Evolutionary conservation across 2,329 filamentous ascomycete genomes (phyloP), one percentile per base, ranked within the genome.

Genomic region (Gaeumannomyces tritici): DNA sequence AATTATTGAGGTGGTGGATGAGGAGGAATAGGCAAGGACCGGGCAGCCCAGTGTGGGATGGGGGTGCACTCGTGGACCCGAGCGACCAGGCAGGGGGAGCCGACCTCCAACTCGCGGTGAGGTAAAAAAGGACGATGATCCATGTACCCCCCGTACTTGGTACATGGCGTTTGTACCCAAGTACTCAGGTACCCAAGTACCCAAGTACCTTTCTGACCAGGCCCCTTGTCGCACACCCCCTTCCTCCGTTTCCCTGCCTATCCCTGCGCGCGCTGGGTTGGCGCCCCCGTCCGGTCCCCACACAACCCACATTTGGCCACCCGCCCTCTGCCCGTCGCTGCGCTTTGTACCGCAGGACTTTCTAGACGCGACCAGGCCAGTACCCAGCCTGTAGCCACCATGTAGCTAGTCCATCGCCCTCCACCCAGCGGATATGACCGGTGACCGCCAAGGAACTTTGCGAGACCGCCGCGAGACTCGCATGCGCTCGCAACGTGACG

Each of bases 81-180:
- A 57, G 47, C 47, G 58, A 47, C 21, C 58, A 56, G 26, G 55
- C 28, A 62, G 56, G 31, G 60, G 61, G 61, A n/a, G 42, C 21
- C 42, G 42, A n/a, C 42, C 42, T 21, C n/a, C 35, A 65, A 68
- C 61, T 68, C 67, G 66, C 67, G 67, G 67, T 68, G 67, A 67
- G 65, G 62, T 65, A 65, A 51, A 51, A n/a, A 51, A 51, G 42
- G 42, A n/a, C 42, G 42, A 5, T 51, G 42, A 51, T 51, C 42
- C 42, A 64, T 56, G 55, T 28, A 56, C 55, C 5, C 24, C 24
- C 24, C 21, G 28, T 56, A 56, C 55, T 24, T 56, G 54, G 54
- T 55, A 55, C 54, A 7, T 55, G n/a, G n/a, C n/a, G 13, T n/a
- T 55, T 55, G 54, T 51, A 24, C 42, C 18, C 42, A 47, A 47